Evolutionary conservation across 495 filamentous ascomycete species (phyloP).

Genomic region (Annulohypoxylon stygium): DNA sequence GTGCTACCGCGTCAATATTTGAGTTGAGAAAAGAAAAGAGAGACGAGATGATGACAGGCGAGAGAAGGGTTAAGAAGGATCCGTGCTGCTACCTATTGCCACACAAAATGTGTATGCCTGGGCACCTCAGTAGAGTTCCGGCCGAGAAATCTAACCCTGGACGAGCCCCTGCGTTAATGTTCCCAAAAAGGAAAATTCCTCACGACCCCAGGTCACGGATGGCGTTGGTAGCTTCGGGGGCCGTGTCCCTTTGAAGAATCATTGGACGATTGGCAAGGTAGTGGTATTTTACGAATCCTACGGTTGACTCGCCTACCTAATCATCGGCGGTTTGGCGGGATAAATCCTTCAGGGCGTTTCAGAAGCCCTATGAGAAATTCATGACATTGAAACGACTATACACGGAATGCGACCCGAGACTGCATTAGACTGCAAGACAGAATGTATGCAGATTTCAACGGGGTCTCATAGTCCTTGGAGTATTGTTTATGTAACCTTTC

Average conservation of each 20-base stretch:
- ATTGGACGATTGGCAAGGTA: slow-evolving; percentile 30
- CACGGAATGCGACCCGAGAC: slow-evolving; percentile 17
- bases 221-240: slow-evolving; percentile 22
- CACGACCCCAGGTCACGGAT: neutral
- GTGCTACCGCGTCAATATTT: slow-evolving; percentile 17
- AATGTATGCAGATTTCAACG: slow-evolving; percentile 14
- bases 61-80: slow-evolving; percentile 25
- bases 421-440: neutral
- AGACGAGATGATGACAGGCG: neutral
- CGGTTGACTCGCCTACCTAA: neutral
- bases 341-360: slow-evolving; percentile 35
- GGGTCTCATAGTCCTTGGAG: slow-evolving; percentile 8
- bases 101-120: neutral
- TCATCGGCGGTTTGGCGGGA: slow-evolving; percentile 18
- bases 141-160: neutral
- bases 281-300: slow-evolving; percentile 19
- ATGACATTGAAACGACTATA: slow-evolving; percentile 4
- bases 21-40: slow-evolving; percentile 13
- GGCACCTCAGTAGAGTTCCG: slow-evolving; percentile 5
- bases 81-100: neutral
- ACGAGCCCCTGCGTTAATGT: slow-evolving; percentile 14
- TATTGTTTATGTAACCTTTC: slow-evolving; percentile 11
- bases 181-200: slow-evolving; percentile 19
- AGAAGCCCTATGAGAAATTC: slow-evolving; percentile 13
- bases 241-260: slow-evolving; percentile 18